Evolutionary conservation across 2,329 filamentous ascomycete species (phyloP), one percentile per base, ranked within the genome.

Genomic region (Zelopaecilomyces penicillatus): DNA sequence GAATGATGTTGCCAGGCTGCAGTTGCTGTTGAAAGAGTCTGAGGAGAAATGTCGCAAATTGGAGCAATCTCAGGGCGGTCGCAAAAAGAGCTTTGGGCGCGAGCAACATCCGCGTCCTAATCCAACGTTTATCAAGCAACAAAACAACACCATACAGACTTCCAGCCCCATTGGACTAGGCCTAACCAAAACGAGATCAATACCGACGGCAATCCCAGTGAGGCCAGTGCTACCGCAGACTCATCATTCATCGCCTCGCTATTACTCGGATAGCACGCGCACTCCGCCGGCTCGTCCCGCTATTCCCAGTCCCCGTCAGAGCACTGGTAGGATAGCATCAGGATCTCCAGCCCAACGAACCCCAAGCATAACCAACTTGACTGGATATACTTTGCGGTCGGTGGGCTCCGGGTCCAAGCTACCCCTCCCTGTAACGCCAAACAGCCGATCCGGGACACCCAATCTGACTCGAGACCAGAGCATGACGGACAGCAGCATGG

Each of bases 401-500:
- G 59, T 60, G 29, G 59, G 55, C 35, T 67, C 65, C 2, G 62
- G 55, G 19, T 69, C 67, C 2, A 65, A 63, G 39, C 54, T 69
- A 4, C 67, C 68, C 1, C 53, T 65, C 4, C 61, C 65, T 11
- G 53, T 64, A 11, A 69, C 66, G 2, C 65, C 65, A 7, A 37
- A 35, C 1, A 64, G 57, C 46, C 58, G 64, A 10, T 59, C 58
- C 11, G 57, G 53, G 29, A 68, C 66, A 0, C 66, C 67, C 2
- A 57, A 52, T 5, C 52, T 64, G 29, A 52, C 54, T 39, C 59
- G 58, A 10, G 65, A 69, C 32, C 59, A 58, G 28, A 68, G 64
- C 39, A 58, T 65, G 43, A 66, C 67, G 9, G 67, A 70, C 43
- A 69, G 65, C 52, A 70, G 66, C 56, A 64, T 68, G 61, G 50